Conservation (phyloP, 2,329 filamentous ascomycete species). For the Penicillium sp. region DNA sequence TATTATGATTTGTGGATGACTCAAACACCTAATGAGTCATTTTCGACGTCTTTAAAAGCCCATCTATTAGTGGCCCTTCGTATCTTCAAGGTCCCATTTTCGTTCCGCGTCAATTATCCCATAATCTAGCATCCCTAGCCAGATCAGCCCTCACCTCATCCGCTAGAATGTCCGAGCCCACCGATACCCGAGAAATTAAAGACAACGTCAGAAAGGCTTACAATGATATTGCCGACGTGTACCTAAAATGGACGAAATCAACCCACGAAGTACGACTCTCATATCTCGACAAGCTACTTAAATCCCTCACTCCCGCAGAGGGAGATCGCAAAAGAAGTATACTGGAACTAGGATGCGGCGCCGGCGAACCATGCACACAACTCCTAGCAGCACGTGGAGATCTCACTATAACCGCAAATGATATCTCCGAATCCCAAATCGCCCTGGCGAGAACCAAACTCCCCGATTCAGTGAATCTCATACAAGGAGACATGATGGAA, state of each 20-base stretch:
- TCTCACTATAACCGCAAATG: slow-evolving; percentile 45
- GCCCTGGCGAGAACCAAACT: slow-evolving; percentile 36
- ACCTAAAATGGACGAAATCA: slow-evolving; percentile 41
- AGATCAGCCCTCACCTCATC: too few relatives aligned
- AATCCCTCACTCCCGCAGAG: slow-evolving; percentile 11
- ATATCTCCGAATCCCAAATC: slow-evolving; percentile 48
- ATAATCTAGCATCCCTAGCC: too few relatives aligned
- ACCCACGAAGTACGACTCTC: slow-evolving; percentile 33
- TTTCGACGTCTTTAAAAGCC: background rate
- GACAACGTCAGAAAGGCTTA: slow-evolving; percentile 33
- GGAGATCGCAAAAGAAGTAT: slow-evolving; percentile 15
- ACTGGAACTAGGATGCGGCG: slow-evolving; percentile 49
- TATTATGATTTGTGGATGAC: background rate
- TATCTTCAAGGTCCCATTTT: too few relatives aligned
- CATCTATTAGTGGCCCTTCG: too few relatives aligned
- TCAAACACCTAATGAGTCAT: background rate
- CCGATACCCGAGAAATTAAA: slow-evolving; percentile 15
- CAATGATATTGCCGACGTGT: slow-evolving; percentile 41
- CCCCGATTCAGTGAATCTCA: slow-evolving; percentile 17
- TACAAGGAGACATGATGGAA: slow-evolving; percentile 49
- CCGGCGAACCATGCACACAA: slow-evolving; percentile 40
- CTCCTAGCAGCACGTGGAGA: slow-evolving; percentile 19
- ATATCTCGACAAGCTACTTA: slow-evolving; percentile 37
- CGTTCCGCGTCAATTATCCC: too few relatives aligned
- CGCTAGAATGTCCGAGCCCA: background rate